A percentile compares a stretch with the other conserved stretches of the same genome.
Conservation (phyloP, 1,284 basidiomycete genomes). For the Malassezia equina region DNA sequence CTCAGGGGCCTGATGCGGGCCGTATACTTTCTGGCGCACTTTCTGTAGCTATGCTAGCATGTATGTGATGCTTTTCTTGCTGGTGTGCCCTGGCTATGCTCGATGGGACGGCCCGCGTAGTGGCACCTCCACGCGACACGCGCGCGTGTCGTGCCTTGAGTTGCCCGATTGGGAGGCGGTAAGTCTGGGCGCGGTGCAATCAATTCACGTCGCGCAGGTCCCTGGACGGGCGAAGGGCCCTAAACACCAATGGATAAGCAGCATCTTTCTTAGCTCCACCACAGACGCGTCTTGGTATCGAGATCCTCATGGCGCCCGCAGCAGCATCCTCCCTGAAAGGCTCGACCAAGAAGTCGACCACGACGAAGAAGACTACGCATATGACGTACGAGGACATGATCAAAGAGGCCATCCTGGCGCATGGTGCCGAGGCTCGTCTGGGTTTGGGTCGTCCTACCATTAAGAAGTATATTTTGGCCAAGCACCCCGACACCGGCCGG, state of each 20-base stretch:
- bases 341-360: neutral
- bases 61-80: neutral
- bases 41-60: neutral
- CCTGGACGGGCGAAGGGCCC: neutral
- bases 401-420: slow-evolving; percentile 65
- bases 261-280: neutral
- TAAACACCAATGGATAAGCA: neutral
- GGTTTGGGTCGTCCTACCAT: slow-evolving; percentile 84
- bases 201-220: neutral
- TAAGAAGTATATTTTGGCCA: slow-evolving; percentile 62
- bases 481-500: slow-evolving; percentile 30
- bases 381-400: slow-evolving; percentile 43
- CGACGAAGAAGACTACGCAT: slow-evolving; percentile 13
- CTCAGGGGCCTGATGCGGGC: too few species aligned
- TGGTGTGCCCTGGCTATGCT: neutral
- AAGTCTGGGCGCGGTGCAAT: neutral
- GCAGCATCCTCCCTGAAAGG: neutral
- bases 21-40: too few species aligned
- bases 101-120: too few species aligned
- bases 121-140: too few species aligned
- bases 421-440: slow-evolving; percentile 65
- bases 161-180: neutral
- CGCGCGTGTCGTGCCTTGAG: neutral
- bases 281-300: neutral
- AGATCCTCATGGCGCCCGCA: neutral